Base-by-base conservation (phyloP, 306 rosid genomes). In the Fragaria iinumae region DNA sequence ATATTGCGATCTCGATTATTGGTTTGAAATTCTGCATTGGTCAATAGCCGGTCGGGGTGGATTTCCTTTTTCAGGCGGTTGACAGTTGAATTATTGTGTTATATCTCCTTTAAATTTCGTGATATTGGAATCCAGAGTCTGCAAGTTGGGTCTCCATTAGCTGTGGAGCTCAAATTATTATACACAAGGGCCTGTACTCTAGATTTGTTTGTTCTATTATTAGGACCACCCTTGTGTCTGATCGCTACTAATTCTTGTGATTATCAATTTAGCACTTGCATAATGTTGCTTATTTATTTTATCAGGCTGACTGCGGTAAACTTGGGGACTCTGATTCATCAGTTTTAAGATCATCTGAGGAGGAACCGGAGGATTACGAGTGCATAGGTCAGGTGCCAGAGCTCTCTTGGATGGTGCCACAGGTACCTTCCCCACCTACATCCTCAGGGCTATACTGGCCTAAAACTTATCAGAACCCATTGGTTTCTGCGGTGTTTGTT, bases 371-470 rank as follows among this genome's bases (percentile, higher is more conserved):
- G 2, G 87, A 84, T 2, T 83, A 78, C 43, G 96, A 86, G 16
- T 79, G 82, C 89, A 66, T 82, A 66, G 91, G 85, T 77, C 81
- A 80, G 34, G 91, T 86, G 69, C 92, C 96, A 0, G 93, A 92
- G 67, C 75, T 96, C 2, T 87, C 90, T 4, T 88, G 92, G 92
- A 84, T 82, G 4, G 99, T 96, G 75, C 99, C 98, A 53, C 91
- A 89, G 83, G 72, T 89, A 32, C 88, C 93, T 75, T 96, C 99
- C 21, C 99, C 97, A 5, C 98, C 98, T 56, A 96, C 98, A 34
- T 87, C 93, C 52, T 92, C 98, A 0, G 99, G 99, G 14, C 72
- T 95, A 41, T 6, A 85, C 85, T 96, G 98, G 98, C 93, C 97
- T 11, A 83, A 84, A 80, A 67, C 79, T 83, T 81, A 67, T 77